Evolutionary conservation across 495 filamentous ascomycete genomes (phyloP).

Genomic region (Cercophora sp.): DNA sequence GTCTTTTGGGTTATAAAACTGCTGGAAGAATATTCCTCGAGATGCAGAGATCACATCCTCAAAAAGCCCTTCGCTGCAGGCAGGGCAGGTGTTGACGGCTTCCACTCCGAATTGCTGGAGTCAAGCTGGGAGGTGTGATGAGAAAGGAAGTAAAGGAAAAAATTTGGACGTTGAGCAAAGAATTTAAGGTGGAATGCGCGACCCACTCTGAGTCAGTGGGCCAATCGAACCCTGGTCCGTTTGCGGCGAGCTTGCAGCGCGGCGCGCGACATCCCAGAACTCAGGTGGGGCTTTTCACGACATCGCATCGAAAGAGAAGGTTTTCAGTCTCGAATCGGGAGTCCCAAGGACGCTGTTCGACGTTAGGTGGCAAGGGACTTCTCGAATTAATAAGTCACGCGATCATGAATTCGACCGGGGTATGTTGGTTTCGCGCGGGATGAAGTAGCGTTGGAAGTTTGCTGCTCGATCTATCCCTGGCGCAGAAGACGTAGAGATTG

Average conservation of each 20-base stretch:
- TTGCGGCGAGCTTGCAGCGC: neutral
- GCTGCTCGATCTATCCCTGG: too few species aligned
- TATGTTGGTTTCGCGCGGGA: too few species aligned
- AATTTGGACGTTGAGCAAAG: slow-evolving; percentile 11
- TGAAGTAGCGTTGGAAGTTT: too few species aligned
- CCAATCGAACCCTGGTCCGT: neutral
- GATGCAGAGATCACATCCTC: slow-evolving; percentile 14
- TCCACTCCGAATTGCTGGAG: neutral
- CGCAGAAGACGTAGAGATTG: too few species aligned
- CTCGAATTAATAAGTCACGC: too few species aligned
- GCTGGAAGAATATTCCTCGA: slow-evolving; percentile 2
- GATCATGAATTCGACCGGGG: too few species aligned
- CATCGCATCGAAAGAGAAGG: too few species aligned
- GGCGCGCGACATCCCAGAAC: neutral
- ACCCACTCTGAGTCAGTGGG: slow-evolving; percentile 5
- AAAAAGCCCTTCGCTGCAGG: neutral
- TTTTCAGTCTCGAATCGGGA: too few species aligned
- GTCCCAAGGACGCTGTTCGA: too few species aligned
- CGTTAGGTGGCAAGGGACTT: too few species aligned
- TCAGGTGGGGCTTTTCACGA: slow-evolving; percentile 6
- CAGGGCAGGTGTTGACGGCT: neutral
- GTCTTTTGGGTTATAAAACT: neutral
- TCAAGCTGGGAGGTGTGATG: neutral
- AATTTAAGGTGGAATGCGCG: slow-evolving; percentile 10
- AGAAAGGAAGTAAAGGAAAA: slow-evolving; percentile 8